Base-by-base conservation (phyloP, 2,329 filamentous ascomycete genomes). In the Cercospora citrullina region DNA sequence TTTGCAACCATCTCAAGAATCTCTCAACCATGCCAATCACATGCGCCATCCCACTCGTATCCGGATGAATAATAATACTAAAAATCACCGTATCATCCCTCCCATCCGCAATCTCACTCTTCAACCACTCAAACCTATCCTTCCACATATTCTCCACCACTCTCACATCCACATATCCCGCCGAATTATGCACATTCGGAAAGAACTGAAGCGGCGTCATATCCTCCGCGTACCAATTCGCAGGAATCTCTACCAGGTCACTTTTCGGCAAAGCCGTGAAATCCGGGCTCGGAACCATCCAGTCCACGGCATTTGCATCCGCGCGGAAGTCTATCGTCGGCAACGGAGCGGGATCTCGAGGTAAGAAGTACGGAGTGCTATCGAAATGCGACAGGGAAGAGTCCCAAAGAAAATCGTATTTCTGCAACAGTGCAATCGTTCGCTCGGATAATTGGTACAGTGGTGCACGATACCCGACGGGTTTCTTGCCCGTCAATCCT, bases 131-230 rank as follows among this genome's bases (percentile, higher is more conserved):
- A 71, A 89, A 87, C 12, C 85, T 82, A 72, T 88, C 86, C 72
- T 81, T 84, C 87, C 87, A 89, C 80, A 89, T 85, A 68, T 84
- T 81, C 79, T 89, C 87, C 30, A 89, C 82, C 1, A 85, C 81
- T 9, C 83, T 80, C 4, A 84, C 83, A 63, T 86, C 84, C 0
- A 88, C 86, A 72, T 87, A 89, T 1, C 87, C 87, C 53, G 85
- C 83, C 2, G 83, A 85, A 68, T 88, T 88, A 1, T 80, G 73
- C 10, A 78, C 78, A 62, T 84, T 79, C 7, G 83, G 82, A 64
- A 77, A 81, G 70, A 80, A 84, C 57, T 84, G 82, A 68, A 85
- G 68, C 0, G 82, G 83, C 60, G 82, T 84, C 80, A 82, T 84
- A 69, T 86, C 84, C 72, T 85, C 84, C 62, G 78, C 79, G 69